A percentile compares a stretch with the other conserved stretches of the same genome.
Evolutionary conservation across 2,329 filamentous ascomycete genomes (phyloP).

Genomic region (Furcasterigmium sp.): DNA sequence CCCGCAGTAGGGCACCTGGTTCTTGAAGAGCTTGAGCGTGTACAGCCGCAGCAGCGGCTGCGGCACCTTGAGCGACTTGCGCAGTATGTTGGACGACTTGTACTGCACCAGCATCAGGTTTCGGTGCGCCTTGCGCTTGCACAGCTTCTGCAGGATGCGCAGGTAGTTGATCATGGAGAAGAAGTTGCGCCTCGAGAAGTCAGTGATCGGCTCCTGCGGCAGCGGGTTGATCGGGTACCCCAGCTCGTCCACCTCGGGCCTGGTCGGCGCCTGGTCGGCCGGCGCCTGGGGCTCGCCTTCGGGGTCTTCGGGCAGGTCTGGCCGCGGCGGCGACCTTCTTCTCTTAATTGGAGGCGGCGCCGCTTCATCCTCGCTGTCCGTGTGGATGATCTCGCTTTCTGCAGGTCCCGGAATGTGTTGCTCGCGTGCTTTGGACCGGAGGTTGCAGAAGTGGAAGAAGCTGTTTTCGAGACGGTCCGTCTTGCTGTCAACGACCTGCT

Average conservation of each 20-base stretch:
- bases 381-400: constrained; percentile 24
- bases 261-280: constrained; percentile 27
- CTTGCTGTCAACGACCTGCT: constrained; percentile 80
- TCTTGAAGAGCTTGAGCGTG: constrained; percentile 97
- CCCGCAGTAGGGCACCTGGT: constrained; percentile 95
- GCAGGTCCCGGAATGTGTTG: constrained; percentile 10
- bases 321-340: constrained; percentile 40
- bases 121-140: constrained; percentile 90
- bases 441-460: constrained; percentile 87
- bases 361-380: constrained; percentile 68
- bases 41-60: constrained; percentile 85
- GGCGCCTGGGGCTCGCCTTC: constrained; percentile 17
- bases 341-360: constrained; percentile 76
- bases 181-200: constrained; percentile 91
- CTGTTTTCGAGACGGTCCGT: constrained; percentile 79
- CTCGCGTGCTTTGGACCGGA: constrained; percentile 48
- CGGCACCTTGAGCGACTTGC: constrained; percentile 86
- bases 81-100: constrained; percentile 87
- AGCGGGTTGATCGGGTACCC: constrained; percentile 71
- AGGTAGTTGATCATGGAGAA: constrained; percentile 94
- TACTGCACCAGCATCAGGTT: constrained; percentile 92
- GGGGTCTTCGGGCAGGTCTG: constrained; percentile 20
- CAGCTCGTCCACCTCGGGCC: constrained; percentile 75
- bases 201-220: constrained; percentile 73
- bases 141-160: constrained; percentile 95